Conservation (phyloP, 352 stramenopile species). For the Aphanomyces euteiches region DNA sequence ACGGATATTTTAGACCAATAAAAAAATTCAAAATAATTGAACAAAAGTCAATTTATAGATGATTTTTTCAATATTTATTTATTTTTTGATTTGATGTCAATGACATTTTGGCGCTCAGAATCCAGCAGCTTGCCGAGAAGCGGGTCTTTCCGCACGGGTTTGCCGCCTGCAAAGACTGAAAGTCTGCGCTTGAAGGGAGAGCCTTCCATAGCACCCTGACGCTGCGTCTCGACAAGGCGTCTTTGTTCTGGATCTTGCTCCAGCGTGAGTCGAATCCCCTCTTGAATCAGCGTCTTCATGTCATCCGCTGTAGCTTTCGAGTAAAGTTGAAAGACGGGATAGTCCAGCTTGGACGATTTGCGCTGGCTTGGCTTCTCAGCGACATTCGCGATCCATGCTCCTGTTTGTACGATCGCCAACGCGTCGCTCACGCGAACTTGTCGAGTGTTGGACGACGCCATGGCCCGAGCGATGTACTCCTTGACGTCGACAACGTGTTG, state of each 20-base stretch:
- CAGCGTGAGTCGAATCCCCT: constrained; percentile 62
- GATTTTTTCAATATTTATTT: too few species aligned
- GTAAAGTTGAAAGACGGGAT: constrained; percentile 54
- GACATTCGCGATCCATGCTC: constrained; percentile 38
- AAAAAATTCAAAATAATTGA: background rate
- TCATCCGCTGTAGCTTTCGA: constrained; percentile 34
- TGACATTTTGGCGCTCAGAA: background rate
- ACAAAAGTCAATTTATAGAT: too few species aligned
- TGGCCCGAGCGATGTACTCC: constrained; percentile 48
- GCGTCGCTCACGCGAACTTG: constrained; percentile 67
- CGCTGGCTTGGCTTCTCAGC: background rate
- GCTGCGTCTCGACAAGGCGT: constrained; percentile 46
- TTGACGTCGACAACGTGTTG: constrained; percentile 45
- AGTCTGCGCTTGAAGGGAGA: background rate
- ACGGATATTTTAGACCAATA: background rate
- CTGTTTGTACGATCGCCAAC: constrained; percentile 65
- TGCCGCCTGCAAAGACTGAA: background rate
- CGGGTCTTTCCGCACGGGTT: background rate
- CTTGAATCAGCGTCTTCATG: constrained; percentile 60
- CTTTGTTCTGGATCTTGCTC: constrained; percentile 60
- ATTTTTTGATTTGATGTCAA: too few species aligned
- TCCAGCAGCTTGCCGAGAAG: background rate
- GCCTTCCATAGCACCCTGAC: constrained; percentile 25
- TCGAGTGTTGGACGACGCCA: constrained; percentile 40
- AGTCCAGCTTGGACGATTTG: background rate